Evolutionary conservation across 129 eudicot genomes (phyloP), one percentile per base, ranked within the genome.

Genomic region (Lactuca saligna): DNA sequence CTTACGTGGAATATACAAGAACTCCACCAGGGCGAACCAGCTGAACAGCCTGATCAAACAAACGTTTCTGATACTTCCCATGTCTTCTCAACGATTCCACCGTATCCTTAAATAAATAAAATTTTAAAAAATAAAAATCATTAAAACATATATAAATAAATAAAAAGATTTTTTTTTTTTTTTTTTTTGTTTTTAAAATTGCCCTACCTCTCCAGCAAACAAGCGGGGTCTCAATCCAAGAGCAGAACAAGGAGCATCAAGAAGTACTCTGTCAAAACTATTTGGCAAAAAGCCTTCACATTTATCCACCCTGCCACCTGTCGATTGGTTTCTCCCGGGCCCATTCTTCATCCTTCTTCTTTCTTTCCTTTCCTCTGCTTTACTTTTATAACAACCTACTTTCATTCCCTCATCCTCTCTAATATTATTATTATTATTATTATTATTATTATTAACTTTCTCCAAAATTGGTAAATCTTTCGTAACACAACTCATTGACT

Each of bases 181-280:
- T n/a, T n/a, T 56, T 20, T 50, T 32, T 69, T 71, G 66, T 70
- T 34, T 20, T 75, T 70, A 16, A 72, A 60, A 54, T 51, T 31
- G 4, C 14, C 67, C 6, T 68, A 89, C 96, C 88, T 86, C 97
- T 61, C 90, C 97, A 51, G 91, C 78, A 87, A 90, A 94, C 38
- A 94, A 78, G 10, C 99, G 87, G 29, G 99, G 99, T 64, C 99
- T 83, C 55, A 89, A 69, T 33, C 97, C 99, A 83, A 94, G 93
- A 71, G 99, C 99, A 63, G 99, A 94, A 73, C 97, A 89, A 38
- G 97, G 99, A 75, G 97, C 97, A 87, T 94, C 99, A 51, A 94
- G 97, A 72, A 94, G 99, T 46, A 94, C 96, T 34, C 99, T 90
- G 62, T 94, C 99, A 81, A 94, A 94, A 80, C 93, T 94, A 74